Base-by-base conservation (phyloP, 2,329 filamentous ascomycete species). In the Cryoendolithus antarcticus region DNA sequence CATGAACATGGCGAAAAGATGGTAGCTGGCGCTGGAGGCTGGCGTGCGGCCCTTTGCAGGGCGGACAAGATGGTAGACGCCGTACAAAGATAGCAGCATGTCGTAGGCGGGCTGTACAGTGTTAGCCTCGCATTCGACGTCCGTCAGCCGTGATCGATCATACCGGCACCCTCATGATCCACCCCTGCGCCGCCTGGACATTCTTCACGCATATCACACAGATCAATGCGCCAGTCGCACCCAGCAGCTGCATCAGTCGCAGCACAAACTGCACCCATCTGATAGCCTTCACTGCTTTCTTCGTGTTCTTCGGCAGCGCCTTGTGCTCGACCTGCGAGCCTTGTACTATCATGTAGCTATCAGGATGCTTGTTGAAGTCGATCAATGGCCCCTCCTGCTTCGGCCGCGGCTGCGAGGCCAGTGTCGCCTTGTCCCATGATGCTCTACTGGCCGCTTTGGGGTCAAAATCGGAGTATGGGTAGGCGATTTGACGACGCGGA, bases 401-500 rank as follows among this genome's bases (percentile, higher is more conserved):
- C 32, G 74, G 70, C 53, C 71, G 78, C 19, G 63, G 67, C 31
- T 60, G 57, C 27, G 64, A 67, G 28, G 59, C 56, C 11, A 74
- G 66, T 39, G 75, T 74, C 9, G 75, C 45, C 32, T 48, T 29
- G 36, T 37, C 41, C 47, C 57, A 83, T 62, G 82, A 89, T 45
- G 84, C 82, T 56, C 86, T 74, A 13, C 86, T 88, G 35, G 86
- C 73, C 43, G 83, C 82, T 60, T 88, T 93, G 35, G 89, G 88
- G 53, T 95, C 86, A 62, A 93, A 93, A n/a, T 64, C 54, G 53
- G 65, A 59, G 60, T 56, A 57, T 64, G 57, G 64, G 71, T 67
- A 49, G 46, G 71, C 71, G 50, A 71, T 70, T 35, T 67, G 63
- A 55, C 75, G 69, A 51, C 68, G 56, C 19, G 54, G 44, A 46